A percentile compares a stretch with the other conserved stretches of the same genome.
phyloP scores from a whole-genome alignment of 2,329 filamentous ascomycete genomes.

The Alternaria gansuensis region DNA sequence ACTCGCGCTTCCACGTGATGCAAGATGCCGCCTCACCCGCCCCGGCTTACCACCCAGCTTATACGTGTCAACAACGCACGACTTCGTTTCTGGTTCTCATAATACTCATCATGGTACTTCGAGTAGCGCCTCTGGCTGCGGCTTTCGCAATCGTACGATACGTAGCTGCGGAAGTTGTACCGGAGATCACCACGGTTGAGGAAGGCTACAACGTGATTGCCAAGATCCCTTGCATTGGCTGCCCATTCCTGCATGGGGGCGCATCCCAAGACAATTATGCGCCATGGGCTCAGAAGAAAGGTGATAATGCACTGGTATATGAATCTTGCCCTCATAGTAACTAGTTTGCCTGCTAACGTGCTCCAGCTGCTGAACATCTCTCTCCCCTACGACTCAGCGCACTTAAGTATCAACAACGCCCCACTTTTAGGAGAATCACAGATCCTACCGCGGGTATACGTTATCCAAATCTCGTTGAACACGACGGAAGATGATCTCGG shows the following conservation, averaged over 20 bases:
- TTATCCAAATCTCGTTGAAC: conserved; percentile 42
- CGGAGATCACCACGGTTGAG: conserved; percentile 42
- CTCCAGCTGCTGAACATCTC: conserved; percentile 44
- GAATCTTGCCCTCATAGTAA: background rate
- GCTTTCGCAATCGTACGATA: conserved; percentile 7
- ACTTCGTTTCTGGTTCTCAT: background rate
- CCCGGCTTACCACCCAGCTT: conserved; percentile 14
- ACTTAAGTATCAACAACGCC: conserved; percentile 41
- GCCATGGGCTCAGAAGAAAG: conserved; percentile 37
- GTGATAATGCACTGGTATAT: conserved; percentile 42
- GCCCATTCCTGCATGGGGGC: conserved; percentile 47
- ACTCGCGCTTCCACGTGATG: conserved; percentile 23
- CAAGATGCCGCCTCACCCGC: conserved; percentile 20
- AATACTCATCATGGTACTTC: conserved; percentile 28
- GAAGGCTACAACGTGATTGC: conserved; percentile 47
- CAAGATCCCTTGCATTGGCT: conserved; percentile 46
- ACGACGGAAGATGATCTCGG: conserved; percentile 28
- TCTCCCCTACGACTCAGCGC: conserved; percentile 39
- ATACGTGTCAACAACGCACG: conserved; percentile 27
- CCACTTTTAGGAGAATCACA: conserved; percentile 30
- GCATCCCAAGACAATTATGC: conserved; percentile 36
- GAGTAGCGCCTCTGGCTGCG: conserved; percentile 18
- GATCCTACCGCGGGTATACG: conserved; percentile 39
- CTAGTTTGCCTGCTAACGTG: background rate
- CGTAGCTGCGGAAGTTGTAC: conserved; percentile 33